A percentile compares a stretch with the other conserved stretches of the same genome.
Evolutionary conservation across 495 filamentous ascomycete species (phyloP).

Genomic region (Xylaria bambusicola): DNA sequence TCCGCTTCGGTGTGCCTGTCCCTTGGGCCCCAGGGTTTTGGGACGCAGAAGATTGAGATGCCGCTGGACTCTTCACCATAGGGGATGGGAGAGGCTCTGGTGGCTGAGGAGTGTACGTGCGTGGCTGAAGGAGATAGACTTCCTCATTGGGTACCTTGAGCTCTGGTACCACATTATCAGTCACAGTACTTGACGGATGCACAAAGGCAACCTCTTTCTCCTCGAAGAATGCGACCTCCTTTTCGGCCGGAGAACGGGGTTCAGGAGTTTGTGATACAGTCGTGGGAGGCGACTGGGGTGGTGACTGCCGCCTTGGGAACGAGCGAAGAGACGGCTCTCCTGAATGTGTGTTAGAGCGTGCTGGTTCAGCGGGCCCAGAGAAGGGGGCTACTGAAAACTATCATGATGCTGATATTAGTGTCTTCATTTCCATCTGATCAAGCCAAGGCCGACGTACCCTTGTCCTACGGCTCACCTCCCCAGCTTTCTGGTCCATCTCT

Average conservation of each 20-base stretch:
- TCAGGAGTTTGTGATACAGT: background rate
- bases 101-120: slow-evolving; percentile 55
- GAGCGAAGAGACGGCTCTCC: background rate
- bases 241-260: slow-evolving; percentile 19
- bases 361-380: slow-evolving; percentile 12
- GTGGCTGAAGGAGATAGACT: slow-evolving; percentile 52
- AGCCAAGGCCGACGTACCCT: slow-evolving; percentile 41
- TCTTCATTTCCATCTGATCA: background rate
- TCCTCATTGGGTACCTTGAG: slow-evolving; percentile 27
- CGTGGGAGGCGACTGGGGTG: slow-evolving; percentile 6
- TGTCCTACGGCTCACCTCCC: slow-evolving; percentile 68
- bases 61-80: slow-evolving; percentile 28
- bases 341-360: background rate
- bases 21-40: slow-evolving; percentile 25
- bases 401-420: background rate
- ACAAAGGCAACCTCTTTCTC: slow-evolving; percentile 22
- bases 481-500: slow-evolving; percentile 77
- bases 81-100: slow-evolving; percentile 52
- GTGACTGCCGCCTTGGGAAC: background rate
- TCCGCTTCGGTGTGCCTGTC: slow-evolving; percentile 35
- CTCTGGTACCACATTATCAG: slow-evolving; percentile 22
- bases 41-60: background rate
- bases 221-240: slow-evolving; percentile 23
- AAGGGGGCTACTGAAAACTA: slow-evolving; percentile 20
- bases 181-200: slow-evolving; percentile 9